Percentiles rank a stretch among this genome's conserved stretches.
Conservation (phyloP, 1,139 yeast genomes). For the Candida glucosophila region DNA sequence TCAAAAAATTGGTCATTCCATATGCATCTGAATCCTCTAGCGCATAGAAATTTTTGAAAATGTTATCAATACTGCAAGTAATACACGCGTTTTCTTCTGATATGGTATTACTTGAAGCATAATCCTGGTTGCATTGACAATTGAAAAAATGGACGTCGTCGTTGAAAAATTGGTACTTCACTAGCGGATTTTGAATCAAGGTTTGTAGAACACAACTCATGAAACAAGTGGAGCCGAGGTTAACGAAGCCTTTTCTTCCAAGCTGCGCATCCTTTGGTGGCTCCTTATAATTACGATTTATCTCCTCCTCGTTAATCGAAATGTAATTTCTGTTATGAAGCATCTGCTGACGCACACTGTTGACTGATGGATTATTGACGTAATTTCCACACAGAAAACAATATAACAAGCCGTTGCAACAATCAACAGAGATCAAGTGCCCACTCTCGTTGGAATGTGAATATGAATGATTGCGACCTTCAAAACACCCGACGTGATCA, state of each 20-base stretch:
- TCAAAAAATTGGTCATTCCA: constrained; percentile 65
- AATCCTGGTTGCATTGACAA: constrained; percentile 20
- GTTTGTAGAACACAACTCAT: constrained; percentile 88
- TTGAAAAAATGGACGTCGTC: constrained; percentile 47
- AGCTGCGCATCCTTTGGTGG: constrained; percentile 58
- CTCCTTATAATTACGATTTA: constrained; percentile 15
- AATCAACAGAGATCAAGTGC: constrained; percentile 70
- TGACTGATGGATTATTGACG: constrained; percentile 52
- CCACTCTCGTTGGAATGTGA: constrained; percentile 52
- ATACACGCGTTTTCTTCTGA: constrained; percentile 50
- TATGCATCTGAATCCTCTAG: constrained; percentile 50
- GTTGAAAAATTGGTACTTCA: constrained; percentile 66
- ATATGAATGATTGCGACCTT: constrained; percentile 42
- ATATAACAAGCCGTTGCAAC: constrained; percentile 49
- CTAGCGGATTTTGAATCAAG: constrained; percentile 77
- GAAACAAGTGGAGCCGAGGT: constrained; percentile 94
- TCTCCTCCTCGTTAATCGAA: constrained; percentile 8
- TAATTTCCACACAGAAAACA: constrained; percentile 76
- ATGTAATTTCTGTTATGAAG: constrained; percentile 4
- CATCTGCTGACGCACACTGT: constrained; percentile 36
- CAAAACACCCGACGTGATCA: constrained; percentile 70
- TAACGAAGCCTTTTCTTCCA: constrained; percentile 81
- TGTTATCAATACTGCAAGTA: constrained; percentile 75
- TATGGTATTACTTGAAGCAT: constrained; percentile 13
- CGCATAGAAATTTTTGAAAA: constrained; percentile 60